Evolutionary conservation across 331 rosid species (phyloP).

Genomic region (Malus hybrid): DNA sequence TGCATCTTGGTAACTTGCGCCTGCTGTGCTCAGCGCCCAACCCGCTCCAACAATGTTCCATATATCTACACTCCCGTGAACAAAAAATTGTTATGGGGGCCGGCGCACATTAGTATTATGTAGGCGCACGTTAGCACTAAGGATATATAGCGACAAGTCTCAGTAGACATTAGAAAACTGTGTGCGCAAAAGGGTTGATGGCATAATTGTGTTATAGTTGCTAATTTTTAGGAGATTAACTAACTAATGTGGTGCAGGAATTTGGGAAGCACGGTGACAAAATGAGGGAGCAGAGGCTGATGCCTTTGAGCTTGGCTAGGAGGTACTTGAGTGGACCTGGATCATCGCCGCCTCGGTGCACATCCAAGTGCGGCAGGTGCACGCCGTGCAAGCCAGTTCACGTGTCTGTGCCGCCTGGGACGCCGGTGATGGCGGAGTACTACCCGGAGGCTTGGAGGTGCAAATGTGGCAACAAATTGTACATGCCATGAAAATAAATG

Average conservation of each 20-base stretch:
- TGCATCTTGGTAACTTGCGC: conserved; percentile 26
- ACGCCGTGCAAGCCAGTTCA: conserved; percentile 80
- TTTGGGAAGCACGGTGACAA: background rate
- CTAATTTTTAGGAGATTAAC: background rate
- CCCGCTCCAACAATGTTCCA: conserved; percentile 4
- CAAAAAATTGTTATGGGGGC: background rate
- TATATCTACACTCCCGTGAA: conserved; percentile 6
- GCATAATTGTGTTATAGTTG: background rate
- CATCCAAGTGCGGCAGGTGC: conserved; percentile 66
- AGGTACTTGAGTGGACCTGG: conserved; percentile 61
- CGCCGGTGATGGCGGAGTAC: conserved; percentile 75
- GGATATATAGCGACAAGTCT: background rate
- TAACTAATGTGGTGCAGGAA: background rate
- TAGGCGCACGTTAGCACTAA: background rate
- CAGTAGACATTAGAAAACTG: background rate
- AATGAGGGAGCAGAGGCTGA: background rate
- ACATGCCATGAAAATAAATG: conserved; percentile 59
- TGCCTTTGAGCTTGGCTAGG: conserved; percentile 18
- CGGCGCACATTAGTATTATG: background rate
- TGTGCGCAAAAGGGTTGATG: background rate
- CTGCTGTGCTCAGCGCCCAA: conserved; percentile 16
- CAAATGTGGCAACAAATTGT: conserved; percentile 83
- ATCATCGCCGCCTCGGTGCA: conserved; percentile 75
- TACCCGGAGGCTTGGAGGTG: conserved; percentile 97
- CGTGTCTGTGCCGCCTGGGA: conserved; percentile 85